Evolutionary conservation across 768 basidiomycete genomes (phyloP), one percentile per base, ranked within the genome.

Genomic region (Lyophyllum shimeji): DNA sequence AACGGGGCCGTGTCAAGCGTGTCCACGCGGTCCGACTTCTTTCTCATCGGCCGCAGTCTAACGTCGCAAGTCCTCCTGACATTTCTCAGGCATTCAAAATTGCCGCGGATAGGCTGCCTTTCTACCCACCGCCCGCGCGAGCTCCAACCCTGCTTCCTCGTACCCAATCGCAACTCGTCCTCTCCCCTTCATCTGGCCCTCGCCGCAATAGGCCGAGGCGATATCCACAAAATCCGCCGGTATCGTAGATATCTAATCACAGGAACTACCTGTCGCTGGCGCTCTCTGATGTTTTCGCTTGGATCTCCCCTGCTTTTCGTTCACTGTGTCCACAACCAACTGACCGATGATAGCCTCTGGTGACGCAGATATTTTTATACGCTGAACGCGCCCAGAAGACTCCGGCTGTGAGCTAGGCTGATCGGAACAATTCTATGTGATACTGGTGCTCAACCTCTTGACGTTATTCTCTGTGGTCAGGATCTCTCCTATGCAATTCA

Each of bases 151-250:
- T 21, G 4, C 44, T 23, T 24, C 20, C 7, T 24, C 21, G 11
- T 7, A 23, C 21, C 29, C 44, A 45, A 45, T 20, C 7, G 11
- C 44, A 20, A 25, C 5, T 24, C 25, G 25, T 45, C 25, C 23
- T 2, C 15, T 45, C 44, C 44, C 21, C 7, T 6, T 37, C 7
- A 2, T 13, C 23, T 52, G 21, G 13, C 50, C 50, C 23, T 45
- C 24, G 40, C 51, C 51, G 42, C 42, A 52, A 52, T 20, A 15
- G 29, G 51, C 51, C 51, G 51, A 40, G 44, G 44, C 29, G 9
- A 21, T 44, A 43, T 21, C 15, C 4, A 3, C 44, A 45, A 53
- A 34, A 46, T 53, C 44, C 52, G 52, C 52, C 52, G 52, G 52
- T 37, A 53, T 43, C 25, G 29, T 9, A n/a, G 52, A 44, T 37